Evolutionary conservation across 2,329 filamentous ascomycete genomes (phyloP).

Genomic region (Penicillium sp.): DNA sequence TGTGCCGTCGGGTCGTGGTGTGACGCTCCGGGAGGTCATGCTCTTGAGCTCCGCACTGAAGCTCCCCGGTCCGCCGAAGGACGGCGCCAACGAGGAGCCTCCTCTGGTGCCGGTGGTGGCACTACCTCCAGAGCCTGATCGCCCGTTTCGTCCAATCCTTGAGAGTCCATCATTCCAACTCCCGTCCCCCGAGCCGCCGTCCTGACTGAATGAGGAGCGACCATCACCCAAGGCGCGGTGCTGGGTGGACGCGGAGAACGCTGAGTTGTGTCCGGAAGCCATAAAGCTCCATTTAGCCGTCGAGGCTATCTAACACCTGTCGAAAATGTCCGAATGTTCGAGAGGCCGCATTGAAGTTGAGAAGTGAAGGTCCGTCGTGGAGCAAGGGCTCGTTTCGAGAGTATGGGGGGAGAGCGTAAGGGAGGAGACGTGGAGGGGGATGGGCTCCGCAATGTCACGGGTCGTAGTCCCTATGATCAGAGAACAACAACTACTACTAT

Average conservation of each 20-base stretch:
- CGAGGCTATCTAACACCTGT: conserved; percentile 42
- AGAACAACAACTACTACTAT: conserved; percentile 17
- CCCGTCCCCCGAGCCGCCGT: conserved; percentile 43
- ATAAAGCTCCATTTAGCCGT: conserved; percentile 50
- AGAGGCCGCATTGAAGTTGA: conserved; percentile 39
- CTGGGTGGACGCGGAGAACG: conserved; percentile 48
- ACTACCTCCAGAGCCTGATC: conserved; percentile 60
- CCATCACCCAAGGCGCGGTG: conserved; percentile 44
- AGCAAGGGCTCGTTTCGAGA: conserved; percentile 26
- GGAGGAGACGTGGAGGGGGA: conserved; percentile 23
- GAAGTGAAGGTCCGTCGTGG: conserved; percentile 25
- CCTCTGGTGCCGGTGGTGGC: conserved; percentile 68
- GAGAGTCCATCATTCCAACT: conserved; percentile 44
- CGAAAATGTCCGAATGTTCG: conserved; percentile 30
- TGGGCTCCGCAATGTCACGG: conserved; percentile 27
- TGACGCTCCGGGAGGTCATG: conserved; percentile 65
- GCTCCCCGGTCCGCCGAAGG: conserved; percentile 73
- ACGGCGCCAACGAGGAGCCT: conserved; percentile 67
- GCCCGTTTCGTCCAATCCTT: conserved; percentile 43
- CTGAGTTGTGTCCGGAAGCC: conserved; percentile 50
- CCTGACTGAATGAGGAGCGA: conserved; percentile 44
- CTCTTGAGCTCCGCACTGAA: conserved; percentile 87
- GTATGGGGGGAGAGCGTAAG: conserved; percentile 28
- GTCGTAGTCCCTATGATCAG: conserved; percentile 21
- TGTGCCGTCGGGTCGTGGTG: conserved; percentile 60